A percentile compares a stretch with the other conserved stretches of the same genome.
Evolutionary conservation across 1,139 yeast species (phyloP).

Genomic region (Scheffersomyces parashehatae): DNA sequence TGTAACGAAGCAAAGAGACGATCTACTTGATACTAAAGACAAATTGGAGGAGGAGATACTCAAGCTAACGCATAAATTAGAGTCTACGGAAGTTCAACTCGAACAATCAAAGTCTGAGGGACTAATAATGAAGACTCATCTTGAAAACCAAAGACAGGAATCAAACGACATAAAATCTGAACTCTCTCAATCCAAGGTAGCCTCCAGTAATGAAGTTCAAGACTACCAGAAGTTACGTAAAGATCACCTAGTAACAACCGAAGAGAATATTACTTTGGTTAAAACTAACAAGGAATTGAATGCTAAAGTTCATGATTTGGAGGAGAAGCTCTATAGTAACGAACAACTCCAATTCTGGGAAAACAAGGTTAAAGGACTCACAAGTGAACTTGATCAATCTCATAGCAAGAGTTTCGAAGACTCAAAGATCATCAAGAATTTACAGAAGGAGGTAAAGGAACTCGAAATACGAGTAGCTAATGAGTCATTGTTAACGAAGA

Average conservation of each 20-base stretch:
- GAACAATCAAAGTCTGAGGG: conserved; percentile 32
- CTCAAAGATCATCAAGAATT: conserved; percentile 29
- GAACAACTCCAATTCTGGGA: conserved; percentile 51
- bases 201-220: conserved; percentile 31
- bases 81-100: conserved; percentile 40
- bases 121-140: conserved; percentile 35
- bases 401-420: conserved; percentile 33
- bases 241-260: conserved; percentile 38
- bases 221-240: conserved; percentile 42
- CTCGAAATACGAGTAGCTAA: conserved; percentile 38
- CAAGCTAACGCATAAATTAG: conserved; percentile 44
- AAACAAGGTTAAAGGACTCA: conserved; percentile 34
- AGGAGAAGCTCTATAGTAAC: conserved; percentile 45
- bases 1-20: conserved; percentile 50
- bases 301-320: conserved; percentile 33
- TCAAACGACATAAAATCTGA: conserved; percentile 35
- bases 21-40: conserved; percentile 48
- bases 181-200: conserved; percentile 34
- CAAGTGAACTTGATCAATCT: conserved; percentile 30
- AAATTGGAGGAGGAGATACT: conserved; percentile 48
- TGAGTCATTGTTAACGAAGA: conserved; percentile 39
- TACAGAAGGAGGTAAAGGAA: conserved; percentile 36
- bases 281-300: conserved; percentile 38
- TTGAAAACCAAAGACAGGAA: conserved; percentile 35
- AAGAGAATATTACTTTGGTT: conserved; percentile 45